These are phyloP conservation scores for Ophiocytium majus DNA, from an alignment of 352 stramenopile genomes.

Conservation along the genomic window DNA sequence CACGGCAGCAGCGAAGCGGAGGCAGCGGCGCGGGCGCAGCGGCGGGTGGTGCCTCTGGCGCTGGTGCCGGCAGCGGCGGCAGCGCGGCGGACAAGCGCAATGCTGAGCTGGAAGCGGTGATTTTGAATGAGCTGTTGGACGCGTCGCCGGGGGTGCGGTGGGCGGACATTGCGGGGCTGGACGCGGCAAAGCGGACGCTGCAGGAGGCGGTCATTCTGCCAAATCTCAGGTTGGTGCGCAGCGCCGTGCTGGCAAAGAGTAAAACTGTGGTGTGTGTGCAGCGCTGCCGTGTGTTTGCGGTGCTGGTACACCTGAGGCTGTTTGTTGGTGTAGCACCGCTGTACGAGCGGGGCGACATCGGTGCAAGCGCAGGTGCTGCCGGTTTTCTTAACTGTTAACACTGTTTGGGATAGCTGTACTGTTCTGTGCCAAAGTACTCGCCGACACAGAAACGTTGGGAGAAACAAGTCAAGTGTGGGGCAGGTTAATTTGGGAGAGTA, in stretches of 20 bases:
- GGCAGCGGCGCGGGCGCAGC: neutral
- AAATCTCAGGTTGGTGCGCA: conserved; percentile 69
- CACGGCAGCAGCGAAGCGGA: neutral
- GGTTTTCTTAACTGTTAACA: no score
- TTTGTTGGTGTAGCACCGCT: no score
- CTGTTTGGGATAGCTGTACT: no score
- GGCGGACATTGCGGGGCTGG: conserved; percentile 77
- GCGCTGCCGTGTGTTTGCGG: no score
- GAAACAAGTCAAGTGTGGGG: no score
- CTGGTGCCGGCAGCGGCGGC: neutral
- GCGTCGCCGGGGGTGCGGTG: conserved; percentile 58
- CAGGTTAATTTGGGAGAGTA: no score
- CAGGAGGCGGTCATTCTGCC: conserved; percentile 96
- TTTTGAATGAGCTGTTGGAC: conserved; percentile 56
- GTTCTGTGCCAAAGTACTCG: no score
- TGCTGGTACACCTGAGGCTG: no score
- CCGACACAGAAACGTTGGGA: no score
- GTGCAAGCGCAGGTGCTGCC: no score
- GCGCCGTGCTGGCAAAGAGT: neutral
- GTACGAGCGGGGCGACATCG: no score
- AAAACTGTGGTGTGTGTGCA: no score
- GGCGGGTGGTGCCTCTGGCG: neutral
- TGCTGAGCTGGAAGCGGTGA: conserved; percentile 49
- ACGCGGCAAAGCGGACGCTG: conserved; percentile 91
- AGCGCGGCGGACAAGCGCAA: conserved; percentile 13